Conservation (phyloP, 805 yeast species). For the Jamesozyma lodderae region DNA sequence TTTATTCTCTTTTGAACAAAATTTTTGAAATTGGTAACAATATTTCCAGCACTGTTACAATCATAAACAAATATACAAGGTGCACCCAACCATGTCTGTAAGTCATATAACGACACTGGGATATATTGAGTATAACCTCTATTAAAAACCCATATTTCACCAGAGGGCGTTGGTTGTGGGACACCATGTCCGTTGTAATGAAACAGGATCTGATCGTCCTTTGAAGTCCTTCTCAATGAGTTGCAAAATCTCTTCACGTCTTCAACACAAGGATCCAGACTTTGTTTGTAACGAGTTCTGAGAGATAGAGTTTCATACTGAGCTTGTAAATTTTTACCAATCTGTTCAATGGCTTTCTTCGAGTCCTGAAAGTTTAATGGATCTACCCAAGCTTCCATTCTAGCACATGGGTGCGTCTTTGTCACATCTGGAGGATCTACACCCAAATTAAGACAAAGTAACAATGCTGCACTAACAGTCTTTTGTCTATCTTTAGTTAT, state of each 20-base stretch:
- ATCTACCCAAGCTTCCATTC: slow-evolving; percentile 87
- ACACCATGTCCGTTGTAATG: slow-evolving; percentile 99
- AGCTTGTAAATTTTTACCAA: slow-evolving; percentile 77
- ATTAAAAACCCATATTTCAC: slow-evolving; percentile 98
- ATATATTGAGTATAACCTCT: slow-evolving; percentile 95
- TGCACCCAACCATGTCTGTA: slow-evolving; percentile 96
- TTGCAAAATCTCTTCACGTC: slow-evolving; percentile 89
- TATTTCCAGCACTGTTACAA: slow-evolving; percentile 90
- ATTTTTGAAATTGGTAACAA: slow-evolving; percentile 77
- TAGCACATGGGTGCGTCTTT: slow-evolving; percentile 88
- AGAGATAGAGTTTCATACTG: slow-evolving; percentile 86
- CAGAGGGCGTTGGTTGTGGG: slow-evolving; percentile 91
- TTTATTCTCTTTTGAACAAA: slow-evolving; percentile 85
- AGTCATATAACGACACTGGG: slow-evolving; percentile 88
- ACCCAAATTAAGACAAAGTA: slow-evolving; percentile 82
- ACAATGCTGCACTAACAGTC: slow-evolving; percentile 87
- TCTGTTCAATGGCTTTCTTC: slow-evolving; percentile 82
- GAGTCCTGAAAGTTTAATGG: slow-evolving; percentile 75
- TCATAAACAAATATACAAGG: slow-evolving; percentile 94
- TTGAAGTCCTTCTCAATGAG: slow-evolving; percentile 78
- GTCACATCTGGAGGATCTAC: slow-evolving; percentile 96
- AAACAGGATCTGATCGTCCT: slow-evolving; percentile 85
- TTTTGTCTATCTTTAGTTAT: slow-evolving; percentile 81
- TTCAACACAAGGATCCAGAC: slow-evolving; percentile 90
- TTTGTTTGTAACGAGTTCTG: slow-evolving; percentile 82